A percentile compares a stretch with the other conserved stretches of the same genome.
These are phyloP conservation scores for Pterocarpus macrocarpus DNA, from an alignment of 306 rosid genomes.

Conservation along the genomic window DNA sequence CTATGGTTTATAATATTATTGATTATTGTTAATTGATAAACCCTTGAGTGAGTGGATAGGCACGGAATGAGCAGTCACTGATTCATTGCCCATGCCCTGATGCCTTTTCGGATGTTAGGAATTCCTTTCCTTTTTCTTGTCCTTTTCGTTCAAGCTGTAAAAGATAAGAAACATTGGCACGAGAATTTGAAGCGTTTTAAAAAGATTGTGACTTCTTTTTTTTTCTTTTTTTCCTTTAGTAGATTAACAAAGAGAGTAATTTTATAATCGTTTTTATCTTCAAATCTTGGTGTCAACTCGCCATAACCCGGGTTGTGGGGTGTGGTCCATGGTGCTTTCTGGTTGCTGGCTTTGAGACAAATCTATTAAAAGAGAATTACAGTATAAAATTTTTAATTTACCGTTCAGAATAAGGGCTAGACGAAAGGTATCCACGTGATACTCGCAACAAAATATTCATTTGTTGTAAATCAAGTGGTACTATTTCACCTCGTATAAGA, in stretches of 20 bases:
- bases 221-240: background rate
- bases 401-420: slow-evolving; percentile 38
- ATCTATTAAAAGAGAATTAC: background rate
- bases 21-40: background rate
- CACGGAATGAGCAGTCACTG: slow-evolving; percentile 43
- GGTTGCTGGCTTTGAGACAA: slow-evolving; percentile 29
- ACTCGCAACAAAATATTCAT: slow-evolving; percentile 26
- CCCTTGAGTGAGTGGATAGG: slow-evolving; percentile 33
- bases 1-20: slow-evolving; percentile 9
- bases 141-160: background rate
- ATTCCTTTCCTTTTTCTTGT: background rate
- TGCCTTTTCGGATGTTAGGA: slow-evolving; percentile 8
- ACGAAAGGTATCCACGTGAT: slow-evolving; percentile 44
- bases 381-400: background rate
- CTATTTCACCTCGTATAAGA: background rate
- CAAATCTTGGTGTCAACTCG: background rate
- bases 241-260: background rate
- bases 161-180: background rate
- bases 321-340: slow-evolving; percentile 31
- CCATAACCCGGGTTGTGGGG: background rate
- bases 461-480: slow-evolving; percentile 38
- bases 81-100: slow-evolving; percentile 20
- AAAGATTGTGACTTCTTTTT: background rate
- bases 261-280: background rate
- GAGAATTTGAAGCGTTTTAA: background rate